Conservation (phyloP, 495 filamentous ascomycete genomes). For the Pseudevernia furfuracea region DNA sequence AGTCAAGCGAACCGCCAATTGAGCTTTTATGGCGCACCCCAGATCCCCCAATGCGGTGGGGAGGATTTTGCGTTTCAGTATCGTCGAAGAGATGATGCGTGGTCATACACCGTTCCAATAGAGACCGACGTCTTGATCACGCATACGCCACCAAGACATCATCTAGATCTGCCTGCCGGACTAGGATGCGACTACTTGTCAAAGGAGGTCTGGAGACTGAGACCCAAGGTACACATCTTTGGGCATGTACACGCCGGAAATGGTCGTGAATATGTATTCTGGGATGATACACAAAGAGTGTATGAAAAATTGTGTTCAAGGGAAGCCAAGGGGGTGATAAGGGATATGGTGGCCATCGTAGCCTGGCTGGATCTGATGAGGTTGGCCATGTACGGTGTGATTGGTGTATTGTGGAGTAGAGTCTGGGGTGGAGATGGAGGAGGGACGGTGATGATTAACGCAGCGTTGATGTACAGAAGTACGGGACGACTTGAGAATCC, state of each 20-base stretch:
- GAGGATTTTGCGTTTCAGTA: constrained; percentile 63
- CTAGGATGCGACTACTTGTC: constrained; percentile 72
- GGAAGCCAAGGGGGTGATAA: constrained; percentile 40
- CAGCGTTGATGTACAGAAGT: constrained; percentile 61
- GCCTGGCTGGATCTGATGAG: constrained; percentile 56
- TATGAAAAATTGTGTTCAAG: constrained; percentile 59
- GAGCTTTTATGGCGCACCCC: constrained; percentile 55
- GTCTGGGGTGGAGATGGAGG: constrained; percentile 56
- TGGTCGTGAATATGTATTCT: constrained; percentile 60
- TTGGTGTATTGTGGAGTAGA: constrained; percentile 60
- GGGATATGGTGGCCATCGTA: constrained; percentile 44
- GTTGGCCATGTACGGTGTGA: constrained; percentile 54
- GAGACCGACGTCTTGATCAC: constrained; percentile 81
- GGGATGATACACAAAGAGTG: constrained; percentile 64
- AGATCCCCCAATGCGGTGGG: constrained; percentile 52
- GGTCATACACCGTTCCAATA: constrained; percentile 59
- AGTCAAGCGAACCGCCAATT: constrained; percentile 35
- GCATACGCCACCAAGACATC: constrained; percentile 62
- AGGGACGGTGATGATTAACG: constrained; percentile 66
- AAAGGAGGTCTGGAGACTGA: constrained; percentile 68
- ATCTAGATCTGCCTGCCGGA: constrained; percentile 58
- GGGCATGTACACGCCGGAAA: constrained; percentile 74
- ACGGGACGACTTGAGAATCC: constrained; percentile 57
- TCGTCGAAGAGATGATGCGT: constrained; percentile 50
- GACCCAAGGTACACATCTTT: constrained; percentile 76